Percentiles rank a stretch among this genome's conserved stretches.
Evolutionary conservation across 257 asterid species (phyloP).

Genomic region (Fraxinus anomala): DNA sequence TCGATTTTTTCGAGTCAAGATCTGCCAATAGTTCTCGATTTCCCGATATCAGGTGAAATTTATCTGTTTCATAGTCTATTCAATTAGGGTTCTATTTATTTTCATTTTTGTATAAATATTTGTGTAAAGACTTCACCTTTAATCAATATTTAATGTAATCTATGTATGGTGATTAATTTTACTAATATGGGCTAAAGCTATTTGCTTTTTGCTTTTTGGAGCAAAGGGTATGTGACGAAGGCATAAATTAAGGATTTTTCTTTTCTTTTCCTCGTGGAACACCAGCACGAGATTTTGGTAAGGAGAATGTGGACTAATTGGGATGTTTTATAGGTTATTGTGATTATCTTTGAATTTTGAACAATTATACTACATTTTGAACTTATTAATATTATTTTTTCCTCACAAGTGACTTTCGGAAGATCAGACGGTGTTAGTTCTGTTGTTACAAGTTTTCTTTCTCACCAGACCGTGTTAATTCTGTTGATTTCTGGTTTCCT

Average conservation of each 20-base stretch:
- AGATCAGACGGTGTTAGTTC: no score
- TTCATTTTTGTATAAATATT: conserved; percentile 3
- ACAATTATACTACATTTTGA: neutral
- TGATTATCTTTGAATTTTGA: neutral
- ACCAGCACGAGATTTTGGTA: conserved; percentile 9
- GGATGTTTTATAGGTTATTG: neutral
- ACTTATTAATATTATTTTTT: no score
- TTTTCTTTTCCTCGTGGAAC: neutral
- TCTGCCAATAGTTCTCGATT: conserved; percentile 19
- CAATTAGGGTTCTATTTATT: conserved; percentile 24
- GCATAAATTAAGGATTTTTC: neutral
- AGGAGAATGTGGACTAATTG: neutral
- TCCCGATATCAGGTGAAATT: conserved; percentile 4
- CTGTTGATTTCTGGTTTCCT: no score
- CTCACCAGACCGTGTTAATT: no score
- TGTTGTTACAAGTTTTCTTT: no score
- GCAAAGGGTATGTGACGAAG: neutral
- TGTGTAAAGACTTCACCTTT: neutral
- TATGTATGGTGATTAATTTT: neutral
- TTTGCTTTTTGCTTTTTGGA: neutral
- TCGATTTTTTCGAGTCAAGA: no score
- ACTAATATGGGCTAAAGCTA: neutral
- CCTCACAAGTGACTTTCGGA: neutral
- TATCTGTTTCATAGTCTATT: neutral
- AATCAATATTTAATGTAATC: neutral